phyloP scores from a whole-genome alignment of 306 rosid species.

The Begonia loranthoides region DNA sequence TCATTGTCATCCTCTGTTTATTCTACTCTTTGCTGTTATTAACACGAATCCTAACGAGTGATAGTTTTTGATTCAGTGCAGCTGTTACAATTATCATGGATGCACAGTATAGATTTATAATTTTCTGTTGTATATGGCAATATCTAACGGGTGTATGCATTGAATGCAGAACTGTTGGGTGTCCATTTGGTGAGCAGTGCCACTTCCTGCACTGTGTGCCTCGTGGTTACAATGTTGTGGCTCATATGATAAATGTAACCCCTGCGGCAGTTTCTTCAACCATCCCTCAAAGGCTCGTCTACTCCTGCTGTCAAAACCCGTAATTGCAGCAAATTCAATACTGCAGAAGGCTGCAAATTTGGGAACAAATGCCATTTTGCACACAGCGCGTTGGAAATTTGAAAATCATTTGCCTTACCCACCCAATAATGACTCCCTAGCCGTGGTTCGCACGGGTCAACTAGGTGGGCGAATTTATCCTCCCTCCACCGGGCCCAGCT shows the following conservation, averaged over 20 bases:
- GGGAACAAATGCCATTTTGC: conserved; percentile 95
- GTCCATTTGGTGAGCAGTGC: conserved; percentile 93
- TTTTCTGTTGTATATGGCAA: too few species aligned
- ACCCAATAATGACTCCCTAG: conserved; percentile 48
- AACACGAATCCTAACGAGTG: too few species aligned
- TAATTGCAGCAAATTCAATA: conserved; percentile 54
- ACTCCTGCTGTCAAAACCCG: conserved; percentile 52
- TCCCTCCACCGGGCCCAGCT: conserved; percentile 43
- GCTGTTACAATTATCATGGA: too few species aligned
- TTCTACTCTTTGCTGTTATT: too few species aligned
- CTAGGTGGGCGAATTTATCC: conserved; percentile 43
- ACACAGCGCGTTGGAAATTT: conserved; percentile 91
- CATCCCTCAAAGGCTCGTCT: conserved; percentile 46
- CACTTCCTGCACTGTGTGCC: conserved; percentile 89
- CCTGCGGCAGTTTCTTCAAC: conserved; percentile 41
- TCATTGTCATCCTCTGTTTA: too few species aligned
- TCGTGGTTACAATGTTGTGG: conserved; percentile 83
- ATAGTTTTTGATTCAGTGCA: too few species aligned
- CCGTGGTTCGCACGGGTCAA: conserved; percentile 39
- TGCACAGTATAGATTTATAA: too few species aligned
- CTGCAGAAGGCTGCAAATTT: conserved; percentile 92
- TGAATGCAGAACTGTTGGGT: conserved; percentile 88
- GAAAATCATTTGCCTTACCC: conserved; percentile 42
- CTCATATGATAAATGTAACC: conserved; percentile 78
- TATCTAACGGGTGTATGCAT: too few species aligned